phyloP scores from a whole-genome alignment of 2,329 filamentous ascomycete species.

The Pseudogymnoascus sp. region DNA sequence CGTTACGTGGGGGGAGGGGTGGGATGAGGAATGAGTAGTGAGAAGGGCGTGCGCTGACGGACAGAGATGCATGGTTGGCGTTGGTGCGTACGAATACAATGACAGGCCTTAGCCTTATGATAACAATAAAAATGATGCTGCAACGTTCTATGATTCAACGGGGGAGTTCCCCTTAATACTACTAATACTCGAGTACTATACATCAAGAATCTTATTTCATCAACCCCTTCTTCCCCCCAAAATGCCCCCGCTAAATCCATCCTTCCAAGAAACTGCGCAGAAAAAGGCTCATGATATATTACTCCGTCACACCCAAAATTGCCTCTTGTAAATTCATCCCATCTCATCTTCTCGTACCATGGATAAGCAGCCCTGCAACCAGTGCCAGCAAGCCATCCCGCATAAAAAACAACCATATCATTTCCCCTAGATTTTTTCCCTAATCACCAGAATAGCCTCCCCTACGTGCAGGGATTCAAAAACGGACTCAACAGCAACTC shows the following conservation, averaged over 20 bases:
- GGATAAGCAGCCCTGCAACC: background rate
- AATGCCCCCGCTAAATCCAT: background rate
- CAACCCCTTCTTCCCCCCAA: background rate
- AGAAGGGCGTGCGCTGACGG: conserved; percentile 19
- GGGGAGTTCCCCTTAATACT: background rate
- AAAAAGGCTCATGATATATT: conserved; percentile 9
- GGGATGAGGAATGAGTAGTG: background rate
- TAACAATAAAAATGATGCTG: background rate
- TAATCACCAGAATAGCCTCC: background rate
- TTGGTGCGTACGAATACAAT: too few relatives aligned
- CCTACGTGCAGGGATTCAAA: conserved; percentile 47
- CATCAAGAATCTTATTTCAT: background rate
- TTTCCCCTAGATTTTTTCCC: background rate
- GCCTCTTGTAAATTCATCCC: background rate
- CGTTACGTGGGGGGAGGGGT: conserved; percentile 13
- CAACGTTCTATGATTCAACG: background rate
- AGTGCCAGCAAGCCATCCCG: conserved; percentile 5
- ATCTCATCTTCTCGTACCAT: background rate
- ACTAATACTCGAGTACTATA: conserved; percentile 9
- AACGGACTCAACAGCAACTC: conserved; percentile 82
- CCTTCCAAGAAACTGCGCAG: background rate
- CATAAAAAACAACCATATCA: conserved; percentile 1
- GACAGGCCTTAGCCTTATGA: too few relatives aligned
- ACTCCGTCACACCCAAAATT: conserved; percentile 7
- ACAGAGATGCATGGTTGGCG: too few relatives aligned